These are phyloP conservation scores for Alternaria sp. DNA, from an alignment of 2,329 filamentous ascomycete species.

Conservation along the genomic window DNA sequence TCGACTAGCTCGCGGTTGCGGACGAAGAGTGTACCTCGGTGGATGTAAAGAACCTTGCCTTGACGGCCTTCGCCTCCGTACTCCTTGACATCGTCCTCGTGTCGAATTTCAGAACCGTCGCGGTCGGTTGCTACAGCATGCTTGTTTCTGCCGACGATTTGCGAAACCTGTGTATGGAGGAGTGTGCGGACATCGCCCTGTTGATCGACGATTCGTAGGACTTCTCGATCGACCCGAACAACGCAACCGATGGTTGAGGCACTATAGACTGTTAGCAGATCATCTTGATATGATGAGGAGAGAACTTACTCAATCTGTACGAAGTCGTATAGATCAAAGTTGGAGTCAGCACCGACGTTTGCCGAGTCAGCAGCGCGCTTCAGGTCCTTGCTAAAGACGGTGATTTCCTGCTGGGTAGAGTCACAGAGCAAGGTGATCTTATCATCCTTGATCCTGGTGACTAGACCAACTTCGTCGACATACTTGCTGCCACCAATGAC, in stretches of 20 bases:
- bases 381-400: constrained; percentile 96
- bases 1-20: constrained; percentile 85
- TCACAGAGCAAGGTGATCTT: constrained; percentile 92
- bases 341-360: constrained; percentile 82
- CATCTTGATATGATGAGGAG: background rate
- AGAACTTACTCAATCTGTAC: constrained; percentile 81
- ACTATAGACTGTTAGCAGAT: constrained; percentile 48
- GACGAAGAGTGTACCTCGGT: constrained; percentile 90
- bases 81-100: constrained; percentile 93
- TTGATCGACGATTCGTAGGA: constrained; percentile 87
- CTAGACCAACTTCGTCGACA: constrained; percentile 94
- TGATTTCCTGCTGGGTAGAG: constrained; percentile 91
- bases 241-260: constrained; percentile 91
- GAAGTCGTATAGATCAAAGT: constrained; percentile 91
- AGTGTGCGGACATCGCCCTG: constrained; percentile 82
- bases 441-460: constrained; percentile 91
- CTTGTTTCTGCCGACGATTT: constrained; percentile 83
- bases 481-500: constrained; percentile 96
- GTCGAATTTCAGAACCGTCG: constrained; percentile 89
- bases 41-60: constrained; percentile 91
- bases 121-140: constrained; percentile 90
- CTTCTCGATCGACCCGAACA: constrained; percentile 94
- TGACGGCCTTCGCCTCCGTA: constrained; percentile 82
- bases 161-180: constrained; percentile 89
- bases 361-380: constrained; percentile 92